Evolutionary conservation across 768 basidiomycete genomes (phyloP).

Genomic region (Tylopilus sp.): DNA sequence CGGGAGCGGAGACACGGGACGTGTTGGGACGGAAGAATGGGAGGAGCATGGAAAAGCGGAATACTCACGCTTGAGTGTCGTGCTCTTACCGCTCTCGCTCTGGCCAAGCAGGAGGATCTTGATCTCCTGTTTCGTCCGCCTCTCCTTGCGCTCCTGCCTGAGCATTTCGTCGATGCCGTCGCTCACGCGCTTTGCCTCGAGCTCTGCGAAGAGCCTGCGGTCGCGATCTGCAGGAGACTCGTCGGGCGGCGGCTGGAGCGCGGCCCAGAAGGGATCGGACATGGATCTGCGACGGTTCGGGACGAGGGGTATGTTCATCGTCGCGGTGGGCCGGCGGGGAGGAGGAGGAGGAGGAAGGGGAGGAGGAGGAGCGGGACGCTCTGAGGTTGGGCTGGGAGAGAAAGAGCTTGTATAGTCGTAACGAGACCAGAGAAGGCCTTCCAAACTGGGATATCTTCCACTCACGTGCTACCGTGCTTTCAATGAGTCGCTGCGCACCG

Average conservation of each 20-base stretch:
- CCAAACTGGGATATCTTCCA: constrained; percentile 21
- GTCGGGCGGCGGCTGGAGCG: constrained; percentile 65
- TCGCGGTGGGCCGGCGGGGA: constrained; percentile 3
- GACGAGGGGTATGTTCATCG: constrained; percentile 29
- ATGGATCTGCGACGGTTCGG: constrained; percentile 42
- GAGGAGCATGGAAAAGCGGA: constrained; percentile 6
- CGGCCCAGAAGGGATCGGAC: constrained; percentile 70
- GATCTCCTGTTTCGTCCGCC: constrained; percentile 60
- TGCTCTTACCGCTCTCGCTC: constrained; percentile 89
- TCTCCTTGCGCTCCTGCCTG: constrained; percentile 60
- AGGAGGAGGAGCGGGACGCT: constrained; percentile 13
- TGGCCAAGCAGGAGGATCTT: constrained; percentile 80
- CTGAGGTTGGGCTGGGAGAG: constrained; percentile 16
- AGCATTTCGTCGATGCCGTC: constrained; percentile 80
- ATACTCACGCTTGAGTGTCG: constrained; percentile 81
- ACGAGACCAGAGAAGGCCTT: constrained; percentile 24
- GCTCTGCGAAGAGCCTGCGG: constrained; percentile 59
- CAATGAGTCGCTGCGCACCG: constrained; percentile 2
- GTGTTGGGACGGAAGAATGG: not conserved
- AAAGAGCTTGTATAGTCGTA: constrained; percentile 15
- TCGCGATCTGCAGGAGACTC: constrained; percentile 70
- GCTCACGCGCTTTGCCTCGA: constrained; percentile 69
- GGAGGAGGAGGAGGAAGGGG: not conserved
- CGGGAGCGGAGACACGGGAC: not conserved
- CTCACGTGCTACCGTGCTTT: constrained; percentile 14